phyloP scores from a whole-genome alignment of 805 yeast genomes.

The Diddensiella caesifluorescens region DNA sequence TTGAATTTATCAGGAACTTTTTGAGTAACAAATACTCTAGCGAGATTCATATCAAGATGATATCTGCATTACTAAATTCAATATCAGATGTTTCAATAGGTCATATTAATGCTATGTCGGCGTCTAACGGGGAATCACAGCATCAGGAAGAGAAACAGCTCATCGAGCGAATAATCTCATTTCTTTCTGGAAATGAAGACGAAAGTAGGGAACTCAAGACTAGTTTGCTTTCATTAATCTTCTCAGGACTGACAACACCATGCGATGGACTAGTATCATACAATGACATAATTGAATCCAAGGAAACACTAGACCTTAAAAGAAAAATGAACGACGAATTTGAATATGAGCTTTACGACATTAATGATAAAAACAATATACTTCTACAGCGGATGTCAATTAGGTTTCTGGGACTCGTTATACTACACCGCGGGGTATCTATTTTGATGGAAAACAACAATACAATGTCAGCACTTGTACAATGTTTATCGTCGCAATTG shows the following conservation, averaged over 20 bases:
- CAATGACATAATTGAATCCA: background rate
- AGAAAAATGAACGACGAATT: slow-evolving; percentile 6
- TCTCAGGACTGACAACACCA: background rate
- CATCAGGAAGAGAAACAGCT: slow-evolving; percentile 1
- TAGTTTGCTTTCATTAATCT: background rate
- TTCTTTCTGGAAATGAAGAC: slow-evolving; percentile 4
- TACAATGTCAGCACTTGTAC: slow-evolving; percentile 7
- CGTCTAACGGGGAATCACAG: slow-evolving; percentile 4
- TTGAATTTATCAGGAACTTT: slow-evolving; percentile 1
- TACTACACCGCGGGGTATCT: slow-evolving; percentile 6
- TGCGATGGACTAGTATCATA: background rate
- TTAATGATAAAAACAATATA: background rate
- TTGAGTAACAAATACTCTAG: slow-evolving; percentile 6
- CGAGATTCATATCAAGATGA: slow-evolving; percentile 1
- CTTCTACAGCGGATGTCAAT: slow-evolving; percentile 4
- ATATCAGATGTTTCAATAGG: slow-evolving; percentile 10
- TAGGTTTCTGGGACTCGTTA: slow-evolving; percentile 5
- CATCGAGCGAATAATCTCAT: background rate
- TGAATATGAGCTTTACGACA: slow-evolving; percentile 6
- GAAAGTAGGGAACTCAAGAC: background rate
- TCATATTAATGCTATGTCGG: slow-evolving; percentile 5
- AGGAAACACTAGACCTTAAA: background rate
- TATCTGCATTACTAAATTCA: slow-evolving; percentile 5
- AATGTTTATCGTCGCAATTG: slow-evolving; percentile 11
- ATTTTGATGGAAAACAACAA: slow-evolving; percentile 4